Evolutionary conservation across 805 yeast species (phyloP).

Genomic region (Nadsonia fulvescens): DNA sequence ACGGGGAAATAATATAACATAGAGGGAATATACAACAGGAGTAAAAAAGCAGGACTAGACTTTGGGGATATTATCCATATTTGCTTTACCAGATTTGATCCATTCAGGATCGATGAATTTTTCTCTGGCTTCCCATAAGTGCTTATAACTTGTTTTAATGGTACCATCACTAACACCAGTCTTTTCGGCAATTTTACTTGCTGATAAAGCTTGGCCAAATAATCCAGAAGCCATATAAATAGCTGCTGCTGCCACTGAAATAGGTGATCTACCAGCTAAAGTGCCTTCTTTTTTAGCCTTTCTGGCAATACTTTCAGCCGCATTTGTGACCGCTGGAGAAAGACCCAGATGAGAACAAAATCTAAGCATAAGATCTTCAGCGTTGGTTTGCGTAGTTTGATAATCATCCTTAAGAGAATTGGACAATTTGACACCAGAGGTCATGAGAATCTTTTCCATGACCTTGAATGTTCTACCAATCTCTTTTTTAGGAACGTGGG

Average conservation of each 20-base stretch:
- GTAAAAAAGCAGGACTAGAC: slow-evolving; percentile 9
- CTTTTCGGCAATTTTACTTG: slow-evolving; percentile 71
- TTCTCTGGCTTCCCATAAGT: slow-evolving; percentile 55
- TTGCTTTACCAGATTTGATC: slow-evolving; percentile 50
- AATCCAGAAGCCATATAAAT: slow-evolving; percentile 85
- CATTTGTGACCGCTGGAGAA: slow-evolving; percentile 65
- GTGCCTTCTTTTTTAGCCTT: slow-evolving; percentile 83
- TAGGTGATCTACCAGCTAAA: slow-evolving; percentile 90
- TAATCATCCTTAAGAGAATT: slow-evolving; percentile 25
- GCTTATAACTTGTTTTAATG: slow-evolving; percentile 77
- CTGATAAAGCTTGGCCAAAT: slow-evolving; percentile 61
- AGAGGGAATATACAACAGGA: too few species aligned
- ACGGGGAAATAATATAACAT: too few species aligned
- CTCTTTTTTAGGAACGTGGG: slow-evolving; percentile 85
- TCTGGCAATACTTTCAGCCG: slow-evolving; percentile 85
- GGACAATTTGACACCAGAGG: slow-evolving; percentile 19
- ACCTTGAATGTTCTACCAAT: slow-evolving; percentile 81
- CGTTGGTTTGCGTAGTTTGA: slow-evolving; percentile 70
- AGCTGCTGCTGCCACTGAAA: slow-evolving; percentile 93
- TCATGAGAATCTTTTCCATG: slow-evolving; percentile 46
- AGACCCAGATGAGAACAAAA: slow-evolving; percentile 91
- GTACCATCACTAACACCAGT: slow-evolving; percentile 97
- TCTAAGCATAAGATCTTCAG: slow-evolving; percentile 88
- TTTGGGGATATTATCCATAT: slow-evolving; percentile 28
- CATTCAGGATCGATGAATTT: slow-evolving; percentile 61